Evolutionary conservation across 148 eudicot species (phyloP).

Genomic region (Silene uniflora): DNA sequence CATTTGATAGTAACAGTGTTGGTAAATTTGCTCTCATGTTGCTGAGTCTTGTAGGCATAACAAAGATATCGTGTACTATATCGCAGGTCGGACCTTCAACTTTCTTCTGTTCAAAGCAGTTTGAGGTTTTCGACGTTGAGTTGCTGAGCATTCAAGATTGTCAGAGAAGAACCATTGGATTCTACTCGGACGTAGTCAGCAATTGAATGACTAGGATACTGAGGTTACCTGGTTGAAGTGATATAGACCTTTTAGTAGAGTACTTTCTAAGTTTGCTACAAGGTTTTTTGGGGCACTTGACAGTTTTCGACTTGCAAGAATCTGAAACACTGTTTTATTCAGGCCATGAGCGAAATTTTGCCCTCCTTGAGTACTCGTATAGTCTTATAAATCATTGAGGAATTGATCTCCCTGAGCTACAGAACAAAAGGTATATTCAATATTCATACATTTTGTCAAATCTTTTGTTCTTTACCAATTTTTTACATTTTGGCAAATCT

Average conservation of each 20-base stretch:
- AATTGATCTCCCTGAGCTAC: no score
- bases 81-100: conserved; percentile 94
- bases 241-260: not conserved
- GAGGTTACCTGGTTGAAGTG: not conserved
- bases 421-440: no score
- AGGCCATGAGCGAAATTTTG: no score
- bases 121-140: conserved; percentile 90
- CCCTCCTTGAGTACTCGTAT: no score
- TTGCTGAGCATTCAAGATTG: conserved; percentile 71
- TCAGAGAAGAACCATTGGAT: conserved; percentile 81
- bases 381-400: no score
- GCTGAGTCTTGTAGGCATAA: not conserved
- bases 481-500: no score
- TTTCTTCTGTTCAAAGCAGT: conserved; percentile 88
- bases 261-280: conserved; percentile 1
- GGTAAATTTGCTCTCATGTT: not conserved
- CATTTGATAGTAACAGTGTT: not conserved
- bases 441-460: no score
- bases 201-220: conserved; percentile 27
- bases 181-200: conserved; percentile 89
- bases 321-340: no score
- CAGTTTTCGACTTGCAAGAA: no score
- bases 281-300: conserved; percentile 7
- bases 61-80: not conserved
- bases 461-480: no score